Conservation (phyloP, 768 basidiomycete species). For the Auriscalpium vulgare region DNA sequence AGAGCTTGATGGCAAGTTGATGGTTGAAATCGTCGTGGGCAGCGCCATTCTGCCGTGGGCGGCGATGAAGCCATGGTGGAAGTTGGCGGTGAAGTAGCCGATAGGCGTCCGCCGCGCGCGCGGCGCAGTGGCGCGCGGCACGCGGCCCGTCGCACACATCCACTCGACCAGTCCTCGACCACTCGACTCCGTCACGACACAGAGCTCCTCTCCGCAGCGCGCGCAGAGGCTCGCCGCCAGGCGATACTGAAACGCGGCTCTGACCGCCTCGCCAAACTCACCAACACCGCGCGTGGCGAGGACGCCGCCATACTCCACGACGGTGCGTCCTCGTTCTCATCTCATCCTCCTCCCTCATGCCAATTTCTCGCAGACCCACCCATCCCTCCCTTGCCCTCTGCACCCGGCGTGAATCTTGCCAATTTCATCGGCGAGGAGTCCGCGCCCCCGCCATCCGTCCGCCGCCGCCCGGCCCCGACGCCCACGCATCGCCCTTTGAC, state of each 20-base stretch:
- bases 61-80: not conserved
- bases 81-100: not conserved
- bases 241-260: slow-evolving; percentile 66
- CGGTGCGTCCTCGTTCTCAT: slow-evolving; percentile 27
- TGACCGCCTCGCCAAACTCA: slow-evolving; percentile 73
- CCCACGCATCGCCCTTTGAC: slow-evolving; percentile 17
- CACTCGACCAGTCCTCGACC: too few relatives aligned
- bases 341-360: not conserved
- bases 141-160: too few relatives aligned
- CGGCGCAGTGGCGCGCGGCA: too few relatives aligned
- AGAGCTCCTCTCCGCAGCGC: slow-evolving; percentile 30
- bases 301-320: slow-evolving; percentile 52
- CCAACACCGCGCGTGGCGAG: slow-evolving; percentile 65
- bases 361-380: slow-evolving; percentile 28
- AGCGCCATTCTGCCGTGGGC: not conserved
- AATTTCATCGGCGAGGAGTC: slow-evolving; percentile 33
- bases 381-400: slow-evolving; percentile 25
- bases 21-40: slow-evolving; percentile 34
- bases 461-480: slow-evolving; percentile 21
- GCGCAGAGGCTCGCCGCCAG: slow-evolving; percentile 70
- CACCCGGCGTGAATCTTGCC: slow-evolving; percentile 20
- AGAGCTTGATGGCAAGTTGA: slow-evolving; percentile 70
- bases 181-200: too few relatives aligned
- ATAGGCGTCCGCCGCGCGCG: too few relatives aligned
- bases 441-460: slow-evolving; percentile 21